phyloP scores from a whole-genome alignment of 2,329 filamentous ascomycete species.

The Aspergillus ochraceoroseus region DNA sequence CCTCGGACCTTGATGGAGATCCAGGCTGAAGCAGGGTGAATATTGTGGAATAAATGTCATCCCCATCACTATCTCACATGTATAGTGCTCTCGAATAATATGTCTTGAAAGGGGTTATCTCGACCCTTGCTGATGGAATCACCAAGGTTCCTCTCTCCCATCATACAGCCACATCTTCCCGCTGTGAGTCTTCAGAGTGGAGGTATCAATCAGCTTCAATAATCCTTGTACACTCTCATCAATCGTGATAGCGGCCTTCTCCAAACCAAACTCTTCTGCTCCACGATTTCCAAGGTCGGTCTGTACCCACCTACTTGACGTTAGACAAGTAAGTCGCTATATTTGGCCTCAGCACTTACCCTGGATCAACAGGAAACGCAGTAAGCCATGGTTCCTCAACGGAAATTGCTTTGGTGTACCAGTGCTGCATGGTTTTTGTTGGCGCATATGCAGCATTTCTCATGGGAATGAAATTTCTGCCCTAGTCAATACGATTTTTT shows the following conservation, averaged over 20 bases:
- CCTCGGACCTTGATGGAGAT: too few relatives aligned
- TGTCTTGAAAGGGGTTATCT: too few relatives aligned
- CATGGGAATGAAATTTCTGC: slow-evolving; percentile 11
- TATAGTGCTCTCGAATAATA: too few relatives aligned
- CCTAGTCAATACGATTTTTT: neutral
- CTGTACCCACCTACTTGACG: slow-evolving; percentile 20
- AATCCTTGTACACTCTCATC: slow-evolving; percentile 21
- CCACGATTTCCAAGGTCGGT: slow-evolving; percentile 24
- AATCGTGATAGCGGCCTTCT: slow-evolving; percentile 19
- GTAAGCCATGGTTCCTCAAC: slow-evolving; percentile 15
- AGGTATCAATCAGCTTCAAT: slow-evolving; percentile 19
- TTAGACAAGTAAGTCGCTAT: neutral
- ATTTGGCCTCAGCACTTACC: neutral
- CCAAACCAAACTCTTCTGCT: slow-evolving; percentile 16
- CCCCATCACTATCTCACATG: too few relatives aligned
- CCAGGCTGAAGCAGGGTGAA: too few relatives aligned
- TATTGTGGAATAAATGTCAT: too few relatives aligned
- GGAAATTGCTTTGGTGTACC: slow-evolving; percentile 14
- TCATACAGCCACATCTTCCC: slow-evolving; percentile 23
- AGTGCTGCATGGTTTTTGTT: slow-evolving; percentile 19
- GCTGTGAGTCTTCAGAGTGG: slow-evolving; percentile 12
- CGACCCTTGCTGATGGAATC: neutral
- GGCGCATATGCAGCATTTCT: slow-evolving; percentile 17
- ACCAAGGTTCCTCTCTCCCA: slow-evolving; percentile 23
- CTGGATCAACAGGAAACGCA: slow-evolving; percentile 22